Evolutionary conservation across 306 rosid species (phyloP).

Genomic region (Nissolia schottii): DNA sequence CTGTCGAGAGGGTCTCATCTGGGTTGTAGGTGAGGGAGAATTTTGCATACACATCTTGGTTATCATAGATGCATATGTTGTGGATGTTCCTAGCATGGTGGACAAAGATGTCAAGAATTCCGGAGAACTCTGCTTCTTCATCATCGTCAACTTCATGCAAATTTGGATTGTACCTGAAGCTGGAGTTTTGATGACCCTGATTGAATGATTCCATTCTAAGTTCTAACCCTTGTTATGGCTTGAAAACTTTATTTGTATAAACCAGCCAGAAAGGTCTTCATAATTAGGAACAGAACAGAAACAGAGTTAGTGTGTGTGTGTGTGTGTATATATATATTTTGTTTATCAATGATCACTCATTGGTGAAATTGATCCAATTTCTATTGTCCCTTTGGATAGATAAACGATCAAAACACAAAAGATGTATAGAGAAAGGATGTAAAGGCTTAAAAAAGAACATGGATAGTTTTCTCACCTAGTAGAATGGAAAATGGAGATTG

Average conservation of each 20-base stretch:
- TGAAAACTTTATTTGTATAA: not conserved
- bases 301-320: constrained; percentile 20
- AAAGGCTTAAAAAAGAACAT: not conserved
- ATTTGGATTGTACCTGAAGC: constrained; percentile 59
- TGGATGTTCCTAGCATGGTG: constrained; percentile 85
- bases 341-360: constrained; percentile 19
- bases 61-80: constrained; percentile 80
- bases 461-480: not conserved
- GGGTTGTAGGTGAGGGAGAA: constrained; percentile 83
- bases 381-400: not conserved
- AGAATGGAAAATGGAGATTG: not conserved
- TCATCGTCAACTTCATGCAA: not conserved
- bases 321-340: not conserved
- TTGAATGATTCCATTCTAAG: constrained; percentile 70
- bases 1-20: constrained; percentile 65
- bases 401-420: not conserved
- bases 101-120: constrained; percentile 68
- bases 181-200: constrained; percentile 35
- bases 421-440: not conserved
- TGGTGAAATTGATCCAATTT: not conserved
- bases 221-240: constrained; percentile 18
- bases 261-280: constrained; percentile 9
- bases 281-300: constrained; percentile 10
- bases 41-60: constrained; percentile 87
- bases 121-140: constrained; percentile 43